These are phyloP conservation scores for Candida stauntonica DNA, from an alignment of 805 yeast species.

Conservation along the genomic window DNA sequence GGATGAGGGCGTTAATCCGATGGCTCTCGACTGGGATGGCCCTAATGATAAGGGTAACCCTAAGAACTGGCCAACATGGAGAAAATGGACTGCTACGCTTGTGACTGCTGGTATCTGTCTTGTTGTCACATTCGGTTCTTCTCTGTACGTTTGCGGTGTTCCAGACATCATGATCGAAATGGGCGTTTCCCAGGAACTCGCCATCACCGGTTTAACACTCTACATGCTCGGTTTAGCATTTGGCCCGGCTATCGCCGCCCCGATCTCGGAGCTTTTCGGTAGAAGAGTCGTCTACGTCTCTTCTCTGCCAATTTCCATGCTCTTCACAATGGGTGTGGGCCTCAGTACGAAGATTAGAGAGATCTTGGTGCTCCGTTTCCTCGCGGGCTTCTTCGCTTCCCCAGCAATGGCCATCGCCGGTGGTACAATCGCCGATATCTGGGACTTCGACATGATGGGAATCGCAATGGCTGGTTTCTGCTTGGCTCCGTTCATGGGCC, in stretches of 20 bases:
- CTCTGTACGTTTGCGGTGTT: conserved; percentile 63
- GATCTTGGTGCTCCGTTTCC: conserved; percentile 64
- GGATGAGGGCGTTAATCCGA: conserved; percentile 35
- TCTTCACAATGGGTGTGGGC: conserved; percentile 73
- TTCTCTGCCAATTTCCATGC: conserved; percentile 62
- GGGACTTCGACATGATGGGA: conserved; percentile 62
- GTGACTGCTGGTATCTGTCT: conserved; percentile 61
- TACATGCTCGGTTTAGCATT: conserved; percentile 67
- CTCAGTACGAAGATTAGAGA: conserved; percentile 55
- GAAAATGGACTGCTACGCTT: conserved; percentile 64
- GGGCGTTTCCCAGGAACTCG: conserved; percentile 55
- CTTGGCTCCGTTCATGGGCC: conserved; percentile 77
- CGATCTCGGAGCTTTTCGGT: conserved; percentile 66
- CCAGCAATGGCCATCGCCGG: conserved; percentile 84
- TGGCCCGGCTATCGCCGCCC: conserved; percentile 71
- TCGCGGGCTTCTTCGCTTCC: conserved; percentile 71
- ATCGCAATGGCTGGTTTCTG: conserved; percentile 77
- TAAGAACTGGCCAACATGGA: conserved; percentile 59
- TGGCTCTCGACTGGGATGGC: conserved; percentile 52
- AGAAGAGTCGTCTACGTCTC: conserved; percentile 55
- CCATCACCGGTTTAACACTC: conserved; percentile 63
- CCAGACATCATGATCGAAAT: conserved; percentile 46
- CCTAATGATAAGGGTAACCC: conserved; percentile 63
- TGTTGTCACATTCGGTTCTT: conserved; percentile 71
- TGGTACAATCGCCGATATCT: conserved; percentile 77